Percentiles rank a stretch among this genome's conserved stretches.
phyloP scores from a whole-genome alignment of 768 basidiomycete genomes.

The Wakefieldia striispora region DNA sequence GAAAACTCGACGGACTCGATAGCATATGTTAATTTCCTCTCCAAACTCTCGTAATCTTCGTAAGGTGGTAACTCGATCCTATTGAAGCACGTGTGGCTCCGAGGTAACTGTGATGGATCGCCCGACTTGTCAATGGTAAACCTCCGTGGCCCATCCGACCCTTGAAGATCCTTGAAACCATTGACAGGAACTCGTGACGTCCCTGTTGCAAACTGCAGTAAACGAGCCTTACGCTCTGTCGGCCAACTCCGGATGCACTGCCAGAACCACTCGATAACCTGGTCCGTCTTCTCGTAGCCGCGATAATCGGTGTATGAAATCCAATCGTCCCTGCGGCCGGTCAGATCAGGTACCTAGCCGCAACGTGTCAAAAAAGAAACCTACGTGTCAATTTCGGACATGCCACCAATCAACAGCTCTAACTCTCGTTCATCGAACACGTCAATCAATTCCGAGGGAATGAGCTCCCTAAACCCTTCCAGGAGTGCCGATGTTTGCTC shows the following conservation, averaged over 20 bases:
- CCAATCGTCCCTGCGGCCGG: constrained; percentile 71
- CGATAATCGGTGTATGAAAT: constrained; percentile 93
- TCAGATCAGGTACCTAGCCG: background rate
- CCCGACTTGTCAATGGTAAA: constrained; percentile 97
- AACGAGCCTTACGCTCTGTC: constrained; percentile 79
- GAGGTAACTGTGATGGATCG: constrained; percentile 81
- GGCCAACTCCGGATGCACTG: constrained; percentile 89
- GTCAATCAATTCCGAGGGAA: constrained; percentile 79
- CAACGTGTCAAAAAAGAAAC: constrained; percentile 20
- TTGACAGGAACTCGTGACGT: constrained; percentile 87
- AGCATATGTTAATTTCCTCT: constrained; percentile 80
- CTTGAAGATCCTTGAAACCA: constrained; percentile 93
- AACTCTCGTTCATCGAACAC: constrained; percentile 92
- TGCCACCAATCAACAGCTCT: constrained; percentile 87
- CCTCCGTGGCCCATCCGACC: constrained; percentile 86
- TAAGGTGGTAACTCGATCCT: constrained; percentile 86
- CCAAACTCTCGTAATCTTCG: constrained; percentile 81
- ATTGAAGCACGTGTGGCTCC: constrained; percentile 95
- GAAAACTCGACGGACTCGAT: constrained; percentile 59
- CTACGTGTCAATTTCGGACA: constrained; percentile 88
- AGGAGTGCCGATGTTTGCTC: constrained; percentile 86
- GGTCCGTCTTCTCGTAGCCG: constrained; percentile 80
- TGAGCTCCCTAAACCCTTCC: constrained; percentile 80
- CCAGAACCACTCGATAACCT: constrained; percentile 96
- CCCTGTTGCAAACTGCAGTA: constrained; percentile 87